Conservation (phyloP, 306 rosid species). For the Prunus persica region DNA sequence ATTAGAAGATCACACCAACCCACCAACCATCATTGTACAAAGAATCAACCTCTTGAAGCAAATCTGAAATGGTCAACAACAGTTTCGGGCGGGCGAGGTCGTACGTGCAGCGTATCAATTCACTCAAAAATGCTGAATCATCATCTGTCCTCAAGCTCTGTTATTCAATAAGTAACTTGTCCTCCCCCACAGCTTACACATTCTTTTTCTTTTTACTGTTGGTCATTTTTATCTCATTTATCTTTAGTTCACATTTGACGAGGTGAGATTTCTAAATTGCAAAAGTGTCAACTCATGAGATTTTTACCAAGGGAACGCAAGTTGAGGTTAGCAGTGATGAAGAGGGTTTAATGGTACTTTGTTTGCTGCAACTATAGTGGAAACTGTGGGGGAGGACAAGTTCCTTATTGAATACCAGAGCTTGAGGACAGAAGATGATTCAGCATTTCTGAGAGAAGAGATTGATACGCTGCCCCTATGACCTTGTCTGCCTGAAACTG, state of each 20-base stretch:
- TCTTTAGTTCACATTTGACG: background rate
- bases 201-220: background rate
- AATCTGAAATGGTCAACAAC: conserved; percentile 17
- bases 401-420: conserved; percentile 36
- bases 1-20: conserved; percentile 30
- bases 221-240: background rate
- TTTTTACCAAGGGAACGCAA: conserved; percentile 21
- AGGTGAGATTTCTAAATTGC: background rate
- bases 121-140: conserved; percentile 27
- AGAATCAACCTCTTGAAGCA: conserved; percentile 40
- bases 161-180: conserved; percentile 37
- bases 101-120: conserved; percentile 27
- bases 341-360: conserved; percentile 43
- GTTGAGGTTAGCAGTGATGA: conserved; percentile 44
- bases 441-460: conserved; percentile 35
- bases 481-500: conserved; percentile 25
- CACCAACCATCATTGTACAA: conserved; percentile 44
- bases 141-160: conserved; percentile 37
- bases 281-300: conserved; percentile 1
- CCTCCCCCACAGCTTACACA: conserved; percentile 16
- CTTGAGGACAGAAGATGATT: conserved; percentile 38
- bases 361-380: conserved; percentile 32
- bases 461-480: conserved; percentile 27
- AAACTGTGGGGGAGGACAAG: conserved; percentile 19
- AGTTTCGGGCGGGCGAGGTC: conserved; percentile 32